Conservation (phyloP, 345 rosid genomes). For the Citrus trifoliata region DNA sequence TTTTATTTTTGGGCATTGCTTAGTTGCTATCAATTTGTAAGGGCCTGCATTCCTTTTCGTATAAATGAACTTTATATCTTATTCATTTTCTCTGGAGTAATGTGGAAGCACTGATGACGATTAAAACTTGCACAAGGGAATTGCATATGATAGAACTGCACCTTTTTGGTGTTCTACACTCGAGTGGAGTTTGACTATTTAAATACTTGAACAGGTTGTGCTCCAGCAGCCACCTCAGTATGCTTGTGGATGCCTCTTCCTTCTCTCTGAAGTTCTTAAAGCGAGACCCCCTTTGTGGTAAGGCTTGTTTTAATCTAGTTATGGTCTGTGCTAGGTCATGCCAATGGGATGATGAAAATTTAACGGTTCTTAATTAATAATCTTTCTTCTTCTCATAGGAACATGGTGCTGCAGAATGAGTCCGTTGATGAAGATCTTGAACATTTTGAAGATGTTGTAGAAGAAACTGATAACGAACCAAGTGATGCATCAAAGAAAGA, state of each 20-base stretch:
- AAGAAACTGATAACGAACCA: constrained; percentile 50
- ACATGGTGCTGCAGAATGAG: constrained; percentile 77
- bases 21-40: not conserved
- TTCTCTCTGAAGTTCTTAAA: constrained; percentile 89
- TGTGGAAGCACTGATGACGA: not conserved
- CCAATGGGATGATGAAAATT: not conserved
- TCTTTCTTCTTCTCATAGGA: constrained; percentile 45
- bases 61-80: not conserved
- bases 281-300: constrained; percentile 89
- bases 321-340: not conserved
- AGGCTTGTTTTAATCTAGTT: constrained; percentile 8
- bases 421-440: constrained; percentile 80
- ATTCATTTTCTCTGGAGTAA: not conserved
- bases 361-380: not conserved
- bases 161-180: not conserved
- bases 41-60: not conserved
- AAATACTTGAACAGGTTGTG: constrained; percentile 60
- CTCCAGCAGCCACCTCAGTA: constrained; percentile 93
- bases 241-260: constrained; percentile 95
- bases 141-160: not conserved
- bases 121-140: not conserved
- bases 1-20: not conserved
- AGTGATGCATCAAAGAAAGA: constrained; percentile 30
- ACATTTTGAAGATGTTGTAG: constrained; percentile 86
- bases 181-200: constrained; percentile 9